phyloP scores from a whole-genome alignment of 768 basidiomycete genomes.

The Megacollybia marginata region DNA sequence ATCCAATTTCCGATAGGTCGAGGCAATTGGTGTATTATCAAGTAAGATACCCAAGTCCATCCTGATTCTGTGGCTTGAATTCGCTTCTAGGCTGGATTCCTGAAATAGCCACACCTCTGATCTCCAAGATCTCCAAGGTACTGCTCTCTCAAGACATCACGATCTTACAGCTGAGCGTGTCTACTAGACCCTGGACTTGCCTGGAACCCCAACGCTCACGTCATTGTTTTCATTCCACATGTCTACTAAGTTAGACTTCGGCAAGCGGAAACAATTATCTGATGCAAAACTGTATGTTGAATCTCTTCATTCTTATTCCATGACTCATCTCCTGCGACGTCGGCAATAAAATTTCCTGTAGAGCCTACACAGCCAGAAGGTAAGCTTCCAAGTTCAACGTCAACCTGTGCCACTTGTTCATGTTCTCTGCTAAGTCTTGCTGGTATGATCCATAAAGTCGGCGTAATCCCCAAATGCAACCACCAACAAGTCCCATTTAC shows the following conservation, averaged over 20 bases:
- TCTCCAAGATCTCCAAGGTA: constrained; percentile 35
- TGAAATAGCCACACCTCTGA: constrained; percentile 35
- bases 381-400: too few relatives aligned
- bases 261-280: constrained; percentile 49
- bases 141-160: background rate
- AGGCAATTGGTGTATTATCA: constrained; percentile 54
- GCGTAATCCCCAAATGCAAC: constrained; percentile 32
- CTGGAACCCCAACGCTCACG: constrained; percentile 44
- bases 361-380: constrained; percentile 47
- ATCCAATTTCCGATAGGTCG: constrained; percentile 30
- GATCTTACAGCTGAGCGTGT: background rate
- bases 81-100: constrained; percentile 34
- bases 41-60: constrained; percentile 15
- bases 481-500: constrained; percentile 42
- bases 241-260: background rate
- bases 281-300: constrained; percentile 44
- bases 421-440: constrained; percentile 33
- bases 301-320: background rate
- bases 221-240: constrained; percentile 10
- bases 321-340: constrained; percentile 8
- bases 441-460: constrained; percentile 49
- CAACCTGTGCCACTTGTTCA: background rate
- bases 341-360: constrained; percentile 53
- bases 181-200: constrained; percentile 36
- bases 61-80: background rate